Evolutionary conservation across 257 asterid genomes (phyloP), one percentile per base, ranked within the genome.

Genomic region (Plantago major): DNA sequence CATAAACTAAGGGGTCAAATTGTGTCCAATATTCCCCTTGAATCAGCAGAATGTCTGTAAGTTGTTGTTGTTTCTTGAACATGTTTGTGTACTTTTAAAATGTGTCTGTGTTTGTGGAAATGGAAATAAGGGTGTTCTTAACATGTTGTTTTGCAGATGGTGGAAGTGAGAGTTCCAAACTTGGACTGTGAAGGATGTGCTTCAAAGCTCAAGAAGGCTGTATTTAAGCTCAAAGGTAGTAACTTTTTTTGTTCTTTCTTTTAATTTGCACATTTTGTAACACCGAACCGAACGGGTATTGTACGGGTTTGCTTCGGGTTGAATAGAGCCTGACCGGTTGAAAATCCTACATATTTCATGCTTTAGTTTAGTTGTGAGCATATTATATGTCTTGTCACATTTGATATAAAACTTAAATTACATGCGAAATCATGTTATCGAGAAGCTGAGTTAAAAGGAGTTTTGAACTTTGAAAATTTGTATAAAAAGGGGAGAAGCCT

Each of bases 141-240:
- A 33, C 40, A 4, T 33, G 40, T 42, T n/a, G 14, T 46, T 51
- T 37, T 55, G 47, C 48, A 84, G 88, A 80, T 79, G 89, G 80
- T 87, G 56, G 95, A 84, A 58, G 79, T 87, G 28, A 80, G 94
- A 75, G 95, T 87, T 73, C 95, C 95, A 15, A 87, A 87, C 68
- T 70, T 87, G 83, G 95, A 87, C 46, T 87, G 95, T 51, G 88
- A 84, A 51, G 95, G 95, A 38, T 87, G 95, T 67, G 95, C 93
- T 46, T 3, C 68, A 4, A 87, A 87, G 82, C 74, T 82, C 12
- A 79, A 84, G 43, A 84, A 71, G 75, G 84, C 95, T 45, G 60
- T 84, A 3, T 72, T 76, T 76, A 87, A 87, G 71, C 90, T 87
- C 72, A 82, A 87, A 84, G 95, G 95, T 84, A 19, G 53, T 64